Evolutionary conservation across 2,329 filamentous ascomycete genomes (phyloP), one percentile per base, ranked within the genome.

Genomic region (Erysiphe neolycopersici): DNA sequence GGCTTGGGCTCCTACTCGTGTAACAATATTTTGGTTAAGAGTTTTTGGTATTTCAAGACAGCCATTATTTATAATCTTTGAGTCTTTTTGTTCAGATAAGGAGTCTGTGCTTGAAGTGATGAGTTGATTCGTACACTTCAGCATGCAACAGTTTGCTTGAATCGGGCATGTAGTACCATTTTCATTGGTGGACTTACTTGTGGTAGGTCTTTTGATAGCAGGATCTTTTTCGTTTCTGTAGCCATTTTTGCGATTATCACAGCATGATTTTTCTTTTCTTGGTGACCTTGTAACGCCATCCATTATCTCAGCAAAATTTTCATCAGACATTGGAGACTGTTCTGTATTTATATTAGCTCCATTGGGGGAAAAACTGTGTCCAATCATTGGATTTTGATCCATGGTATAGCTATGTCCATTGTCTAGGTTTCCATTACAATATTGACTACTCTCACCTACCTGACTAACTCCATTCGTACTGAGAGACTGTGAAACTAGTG

Each of bases 31-130:
- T 16, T 48, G 42, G 35, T 54, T 53, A 5, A 46, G 31, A 11
- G 33, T 16, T 40, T 43, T 44, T 32, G 38, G 30, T 4, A 44
- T 31, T 43, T 58, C 58, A 12, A 58, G 56, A 9, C 59, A 61
- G 50, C 63, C 64, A 43, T 61, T 64, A 26, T 58, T 52, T 22
- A 48, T 51, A 11, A 47, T 48, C 48, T 45, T 43, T 12, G 38
- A 38, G 44, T 45, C 52, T 33, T 47, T 33, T 17, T 38, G 19
- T 39, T 54, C 51, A 9, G 50, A 43, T 10, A 48, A 46, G 3
- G 50, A 48, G 41, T 47, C 54, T 4, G 46, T 26, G 41, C 47
- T 53, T 18, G 54, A 53, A 29, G 47, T 51, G 39, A 51, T 48
- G 36, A 42, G 48, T 32, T 51, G 50, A n/a, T 47, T 49, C 26